Conservation (phyloP, 495 filamentous ascomycete genomes). For the Podospora pseudocomata region DNA sequence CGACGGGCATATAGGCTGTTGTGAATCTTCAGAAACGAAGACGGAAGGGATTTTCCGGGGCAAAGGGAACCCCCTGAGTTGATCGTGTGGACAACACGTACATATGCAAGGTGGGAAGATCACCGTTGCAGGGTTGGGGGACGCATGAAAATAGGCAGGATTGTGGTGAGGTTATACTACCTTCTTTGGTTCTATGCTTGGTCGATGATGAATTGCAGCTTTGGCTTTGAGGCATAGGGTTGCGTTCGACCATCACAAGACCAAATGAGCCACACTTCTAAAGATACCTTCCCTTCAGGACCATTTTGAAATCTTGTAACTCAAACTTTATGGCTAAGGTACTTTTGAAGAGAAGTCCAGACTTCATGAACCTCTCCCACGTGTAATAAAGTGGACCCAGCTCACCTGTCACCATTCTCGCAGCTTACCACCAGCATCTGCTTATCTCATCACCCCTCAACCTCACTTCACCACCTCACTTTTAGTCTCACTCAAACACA, state of each 20-base stretch:
- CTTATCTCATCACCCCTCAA: slow-evolving; percentile 6
- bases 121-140: background rate
- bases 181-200: background rate
- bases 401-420: background rate
- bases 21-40: no score
- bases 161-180: background rate
- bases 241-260: background rate
- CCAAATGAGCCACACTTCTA: background rate
- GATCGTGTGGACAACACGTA: background rate
- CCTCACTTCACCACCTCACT: background rate
- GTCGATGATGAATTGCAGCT: background rate
- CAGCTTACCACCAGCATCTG: background rate
- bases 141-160: background rate
- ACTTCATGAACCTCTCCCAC: background rate
- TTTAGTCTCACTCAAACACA: no score
- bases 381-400: background rate
- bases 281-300: background rate
- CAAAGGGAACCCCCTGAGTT: background rate
- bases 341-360: background rate
- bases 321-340: background rate
- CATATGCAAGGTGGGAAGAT: background rate
- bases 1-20: background rate
- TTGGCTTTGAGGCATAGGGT: background rate
- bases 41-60: background rate
- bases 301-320: background rate